phyloP scores from a whole-genome alignment of 148 eudicot species.

The Rhododendron griersonianum region DNA sequence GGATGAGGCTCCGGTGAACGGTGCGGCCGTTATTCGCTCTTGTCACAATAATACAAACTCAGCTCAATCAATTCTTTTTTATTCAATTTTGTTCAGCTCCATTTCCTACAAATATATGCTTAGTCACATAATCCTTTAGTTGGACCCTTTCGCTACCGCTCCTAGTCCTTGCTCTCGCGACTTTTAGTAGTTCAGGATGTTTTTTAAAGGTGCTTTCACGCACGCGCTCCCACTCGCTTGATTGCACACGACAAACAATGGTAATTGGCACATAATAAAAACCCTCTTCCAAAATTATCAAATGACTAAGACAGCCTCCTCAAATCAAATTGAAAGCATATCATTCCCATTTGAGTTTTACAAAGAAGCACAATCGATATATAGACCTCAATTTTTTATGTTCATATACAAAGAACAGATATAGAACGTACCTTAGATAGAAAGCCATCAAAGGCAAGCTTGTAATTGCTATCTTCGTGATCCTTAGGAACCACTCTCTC shows the following conservation, averaged over 20 bases:
- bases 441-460: slow-evolving; percentile 67
- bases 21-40: not conserved
- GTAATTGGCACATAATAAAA: not conserved
- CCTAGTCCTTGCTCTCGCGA: not conserved
- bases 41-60: not conserved
- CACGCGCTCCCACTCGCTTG: not conserved
- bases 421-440: slow-evolving; percentile 62
- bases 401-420: not conserved
- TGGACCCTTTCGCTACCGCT: not conserved
- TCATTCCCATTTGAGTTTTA: not conserved
- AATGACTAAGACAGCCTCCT: not conserved
- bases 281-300: not conserved
- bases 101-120: not conserved
- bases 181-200: no score
- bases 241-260: no score
- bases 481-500: slow-evolving; percentile 87
- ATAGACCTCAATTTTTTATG: not conserved
- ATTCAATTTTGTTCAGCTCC: not conserved
- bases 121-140: not conserved
- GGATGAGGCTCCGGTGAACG: not conserved
- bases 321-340: not conserved
- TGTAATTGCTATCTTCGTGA: slow-evolving; percentile 78
- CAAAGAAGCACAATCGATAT: not conserved
- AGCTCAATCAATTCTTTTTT: not conserved
- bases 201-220: not conserved